Conservation (phyloP, 148 eudicot genomes). For the Camellia granthamiana region DNA sequence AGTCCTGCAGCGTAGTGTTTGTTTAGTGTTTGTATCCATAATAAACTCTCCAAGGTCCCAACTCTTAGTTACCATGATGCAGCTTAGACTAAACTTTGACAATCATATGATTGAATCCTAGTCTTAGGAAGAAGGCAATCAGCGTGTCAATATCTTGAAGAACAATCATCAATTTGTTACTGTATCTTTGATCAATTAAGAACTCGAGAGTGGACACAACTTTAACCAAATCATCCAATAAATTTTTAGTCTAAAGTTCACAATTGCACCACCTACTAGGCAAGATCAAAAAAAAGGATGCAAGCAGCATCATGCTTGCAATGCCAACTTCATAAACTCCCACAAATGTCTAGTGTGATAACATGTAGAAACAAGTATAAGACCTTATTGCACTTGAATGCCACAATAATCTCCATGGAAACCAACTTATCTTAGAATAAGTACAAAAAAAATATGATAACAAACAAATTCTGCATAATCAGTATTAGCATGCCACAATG, state of each 20-base stretch:
- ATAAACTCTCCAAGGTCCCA: slow-evolving; percentile 7
- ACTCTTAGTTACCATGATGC: background rate
- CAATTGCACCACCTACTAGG: too few species aligned
- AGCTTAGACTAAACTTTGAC: slow-evolving; percentile 5
- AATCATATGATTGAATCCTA: background rate
- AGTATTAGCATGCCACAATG: background rate
- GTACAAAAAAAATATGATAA: background rate
- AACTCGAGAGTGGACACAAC: background rate
- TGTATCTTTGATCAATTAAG: background rate
- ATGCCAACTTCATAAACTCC: background rate
- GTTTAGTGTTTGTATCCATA: background rate
- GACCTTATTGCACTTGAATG: background rate
- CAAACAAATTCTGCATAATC: background rate
- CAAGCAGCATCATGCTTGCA: background rate
- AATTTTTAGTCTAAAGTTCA: background rate
- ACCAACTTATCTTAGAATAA: background rate
- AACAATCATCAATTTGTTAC: background rate
- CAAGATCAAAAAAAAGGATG: background rate
- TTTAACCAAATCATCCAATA: background rate
- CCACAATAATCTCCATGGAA: background rate
- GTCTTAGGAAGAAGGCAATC: background rate
- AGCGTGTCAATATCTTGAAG: background rate
- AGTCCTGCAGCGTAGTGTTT: background rate
- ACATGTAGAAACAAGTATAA: background rate
- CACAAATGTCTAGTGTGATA: background rate